Evolutionary conservation across 1,139 yeast genomes (phyloP).

Genomic region (Kazachstania sp.): DNA sequence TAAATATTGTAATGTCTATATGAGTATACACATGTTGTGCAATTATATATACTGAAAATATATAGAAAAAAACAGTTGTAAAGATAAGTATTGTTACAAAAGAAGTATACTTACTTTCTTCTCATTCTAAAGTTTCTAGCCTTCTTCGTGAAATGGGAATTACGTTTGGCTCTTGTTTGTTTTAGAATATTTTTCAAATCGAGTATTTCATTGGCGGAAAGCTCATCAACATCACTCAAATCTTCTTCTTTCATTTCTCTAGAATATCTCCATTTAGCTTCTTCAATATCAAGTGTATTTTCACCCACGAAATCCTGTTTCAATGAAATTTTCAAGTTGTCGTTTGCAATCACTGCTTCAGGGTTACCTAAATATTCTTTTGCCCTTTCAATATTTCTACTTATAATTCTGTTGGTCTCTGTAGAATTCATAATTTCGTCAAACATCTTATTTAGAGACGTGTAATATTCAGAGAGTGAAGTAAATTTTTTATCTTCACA

Average conservation of each 20-base stretch:
- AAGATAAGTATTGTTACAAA: neutral
- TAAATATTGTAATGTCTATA: neutral
- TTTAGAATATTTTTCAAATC: neutral
- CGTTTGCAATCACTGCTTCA: neutral
- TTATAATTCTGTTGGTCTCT: neutral
- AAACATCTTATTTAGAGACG: conserved; percentile 23
- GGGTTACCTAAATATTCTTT: neutral
- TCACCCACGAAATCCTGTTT: conserved; percentile 9
- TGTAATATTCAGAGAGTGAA: conserved; percentile 9
- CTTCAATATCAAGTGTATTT: conserved; percentile 12
- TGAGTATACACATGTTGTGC: neutral
- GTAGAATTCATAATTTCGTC: conserved; percentile 2
- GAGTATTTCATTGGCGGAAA: conserved; percentile 10
- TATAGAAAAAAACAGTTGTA: neutral
- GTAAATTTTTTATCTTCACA: conserved; percentile 23
- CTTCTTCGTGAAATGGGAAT: neutral
- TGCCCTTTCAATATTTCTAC: neutral
- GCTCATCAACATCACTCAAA: conserved; percentile 32
- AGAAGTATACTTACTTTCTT: neutral
- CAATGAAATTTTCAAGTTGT: neutral
- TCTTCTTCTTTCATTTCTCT: conserved; percentile 24
- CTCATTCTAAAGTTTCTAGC: neutral
- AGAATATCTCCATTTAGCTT: conserved; percentile 28
- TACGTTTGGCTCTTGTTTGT: neutral
- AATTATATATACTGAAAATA: no score